Conservation (phyloP, 768 basidiomycete genomes). For the Lactarius hatsudake region DNA sequence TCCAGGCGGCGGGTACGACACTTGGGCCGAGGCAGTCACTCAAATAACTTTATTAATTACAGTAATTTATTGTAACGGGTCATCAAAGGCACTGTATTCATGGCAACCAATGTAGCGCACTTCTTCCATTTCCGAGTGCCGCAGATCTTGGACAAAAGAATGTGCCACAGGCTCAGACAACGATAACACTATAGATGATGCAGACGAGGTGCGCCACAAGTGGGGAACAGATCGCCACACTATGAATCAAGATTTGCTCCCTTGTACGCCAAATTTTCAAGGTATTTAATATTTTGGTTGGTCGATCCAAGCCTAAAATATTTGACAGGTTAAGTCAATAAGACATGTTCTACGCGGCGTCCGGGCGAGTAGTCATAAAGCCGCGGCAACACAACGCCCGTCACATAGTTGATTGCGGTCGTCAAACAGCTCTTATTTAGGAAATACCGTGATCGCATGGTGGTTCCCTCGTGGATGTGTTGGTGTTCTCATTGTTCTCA, state of each 20-base stretch:
- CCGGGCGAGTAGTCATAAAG: background rate
- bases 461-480: background rate
- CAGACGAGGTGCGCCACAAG: background rate
- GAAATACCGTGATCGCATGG: background rate
- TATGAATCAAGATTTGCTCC: background rate
- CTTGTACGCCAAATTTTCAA: background rate
- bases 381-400: background rate
- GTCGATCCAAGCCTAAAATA: background rate
- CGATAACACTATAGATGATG: background rate
- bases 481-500: background rate
- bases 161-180: background rate
- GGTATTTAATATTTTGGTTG: background rate
- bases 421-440: background rate
- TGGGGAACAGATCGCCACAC: background rate
- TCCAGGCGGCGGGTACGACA: too few relatives aligned
- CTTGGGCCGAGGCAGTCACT: background rate
- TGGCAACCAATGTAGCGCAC: background rate
- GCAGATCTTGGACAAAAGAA: background rate
- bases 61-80: background rate
- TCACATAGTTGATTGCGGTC: background rate
- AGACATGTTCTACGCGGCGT: background rate
- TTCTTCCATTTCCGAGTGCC: background rate
- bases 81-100: background rate
- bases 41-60: background rate
- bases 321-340: background rate